Evolutionary conservation across 208 protist genomes (phyloP).

Genomic region (Trypanosomatidae sp.): DNA sequence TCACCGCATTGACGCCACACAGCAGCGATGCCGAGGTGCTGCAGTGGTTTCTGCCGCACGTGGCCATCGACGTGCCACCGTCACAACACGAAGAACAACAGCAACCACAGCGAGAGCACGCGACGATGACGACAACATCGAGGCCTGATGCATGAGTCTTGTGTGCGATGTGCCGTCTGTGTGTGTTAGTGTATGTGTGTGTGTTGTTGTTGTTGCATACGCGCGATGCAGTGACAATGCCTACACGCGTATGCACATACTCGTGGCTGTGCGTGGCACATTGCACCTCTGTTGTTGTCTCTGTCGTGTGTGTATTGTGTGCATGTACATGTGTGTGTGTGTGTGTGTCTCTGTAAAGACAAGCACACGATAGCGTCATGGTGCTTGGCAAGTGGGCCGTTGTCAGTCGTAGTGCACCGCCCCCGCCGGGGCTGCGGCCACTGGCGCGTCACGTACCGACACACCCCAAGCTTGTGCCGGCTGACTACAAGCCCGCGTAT

Average conservation of each 20-base stretch:
- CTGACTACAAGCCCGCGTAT: conserved; percentile 79
- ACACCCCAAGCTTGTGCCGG: conserved; percentile 48
- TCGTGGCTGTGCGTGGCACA: background rate
- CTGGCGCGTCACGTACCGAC: conserved; percentile 27
- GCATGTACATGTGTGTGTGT: background rate
- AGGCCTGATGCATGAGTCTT: too few relatives aligned
- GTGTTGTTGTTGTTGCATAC: background rate
- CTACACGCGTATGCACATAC: background rate
- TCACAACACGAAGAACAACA: background rate
- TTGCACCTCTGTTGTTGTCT: background rate
- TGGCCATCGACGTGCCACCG: background rate
- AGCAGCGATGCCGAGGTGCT: conserved; percentile 45
- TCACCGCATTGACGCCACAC: conserved; percentile 13
- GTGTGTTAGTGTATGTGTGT: too few relatives aligned
- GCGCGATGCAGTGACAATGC: background rate
- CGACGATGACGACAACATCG: too few relatives aligned
- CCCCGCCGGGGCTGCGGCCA: conserved; percentile 46
- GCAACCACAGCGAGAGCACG: too few relatives aligned
- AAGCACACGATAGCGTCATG: conserved; percentile 11
- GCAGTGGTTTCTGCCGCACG: conserved; percentile 45
- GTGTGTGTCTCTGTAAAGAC: background rate
- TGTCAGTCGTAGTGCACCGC: conserved; percentile 58
- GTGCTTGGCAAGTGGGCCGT: conserved; percentile 87
- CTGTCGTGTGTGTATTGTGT: background rate
- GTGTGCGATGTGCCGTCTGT: too few relatives aligned